Evolutionary conservation across 345 rosid genomes (phyloP), one percentile per base, ranked within the genome.

Genomic region (Arabis alpina): DNA sequence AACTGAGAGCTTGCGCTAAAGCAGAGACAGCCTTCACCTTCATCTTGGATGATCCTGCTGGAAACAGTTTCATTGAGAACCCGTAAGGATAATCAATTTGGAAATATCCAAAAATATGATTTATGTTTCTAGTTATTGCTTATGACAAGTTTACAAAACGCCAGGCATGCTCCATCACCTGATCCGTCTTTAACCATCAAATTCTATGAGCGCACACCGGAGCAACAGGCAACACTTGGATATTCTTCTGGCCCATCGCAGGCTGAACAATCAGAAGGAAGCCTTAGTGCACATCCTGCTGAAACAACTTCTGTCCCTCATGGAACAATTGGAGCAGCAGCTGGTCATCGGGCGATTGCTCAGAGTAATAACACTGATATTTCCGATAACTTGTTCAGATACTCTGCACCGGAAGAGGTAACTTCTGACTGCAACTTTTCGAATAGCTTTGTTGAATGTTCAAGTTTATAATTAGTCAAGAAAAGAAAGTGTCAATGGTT

Each of bases 41-140:
- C 78, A 74, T 89, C 81, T 79, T 93, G 75, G 96, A 93, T 66
- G 98, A 93, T 82, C 94, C 96, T 59, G 80, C 96, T 57, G 98
- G 98, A 70, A 93, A 93, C 82, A 86, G 98, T 83, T 93, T 93
- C 77, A 80, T 93, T 61, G 98, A 93, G 76, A 93, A 91, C 63
- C 98, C 83, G 97, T 93, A 86, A 89, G 96, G 25, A 58, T 27
- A 12, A 23, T 45, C 32, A 57, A 14, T 14, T 54, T 59, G 8
- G 23, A 59, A 65, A 50, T 9, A 45, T 14, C 28, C 9, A 24
- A 34, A 32, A 19, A 44, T 14, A 14, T 56, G 34, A 40, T 58
- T 27, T 53, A 23, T 61, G 50, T 45, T 45, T 61, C 23, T 55
- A 11, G 64, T 24, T 42, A 24, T 52, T 57, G 24, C 13, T 67